These are phyloP conservation scores for Aspergillus candidus DNA, from an alignment of 2,329 filamentous ascomycete species.

Conservation along the genomic window DNA sequence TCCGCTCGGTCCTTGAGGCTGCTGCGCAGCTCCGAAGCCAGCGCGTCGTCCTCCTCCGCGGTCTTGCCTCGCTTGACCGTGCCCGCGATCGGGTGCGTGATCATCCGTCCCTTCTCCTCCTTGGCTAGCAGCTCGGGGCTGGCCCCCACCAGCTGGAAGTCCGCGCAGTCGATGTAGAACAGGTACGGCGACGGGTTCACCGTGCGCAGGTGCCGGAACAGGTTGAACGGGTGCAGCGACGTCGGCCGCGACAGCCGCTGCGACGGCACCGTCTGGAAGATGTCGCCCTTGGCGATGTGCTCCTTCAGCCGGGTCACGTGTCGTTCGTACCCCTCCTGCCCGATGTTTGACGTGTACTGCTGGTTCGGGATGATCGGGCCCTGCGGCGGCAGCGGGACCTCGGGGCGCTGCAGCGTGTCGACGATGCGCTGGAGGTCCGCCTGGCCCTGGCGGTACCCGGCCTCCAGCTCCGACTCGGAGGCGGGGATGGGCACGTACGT, in stretches of 20 bases:
- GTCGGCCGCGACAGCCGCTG: constrained; percentile 89
- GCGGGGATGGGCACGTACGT: constrained; percentile 74
- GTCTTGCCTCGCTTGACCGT: constrained; percentile 84
- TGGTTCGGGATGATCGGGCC: constrained; percentile 64
- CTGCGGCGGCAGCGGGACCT: constrained; percentile 73
- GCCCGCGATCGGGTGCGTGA: constrained; percentile 95
- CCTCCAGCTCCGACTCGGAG: constrained; percentile 52
- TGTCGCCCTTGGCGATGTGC: constrained; percentile 86
- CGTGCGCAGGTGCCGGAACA: constrained; percentile 92
- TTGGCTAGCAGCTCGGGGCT: constrained; percentile 94
- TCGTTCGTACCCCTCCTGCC: constrained; percentile 77
- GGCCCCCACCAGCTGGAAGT: constrained; percentile 92
- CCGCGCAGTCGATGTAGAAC: constrained; percentile 87
- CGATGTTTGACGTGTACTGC: constrained; percentile 87
- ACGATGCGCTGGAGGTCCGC: constrained; percentile 61
- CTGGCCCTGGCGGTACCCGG: constrained; percentile 64
- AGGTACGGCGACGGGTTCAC: constrained; percentile 97
- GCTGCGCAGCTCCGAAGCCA: constrained; percentile 69
- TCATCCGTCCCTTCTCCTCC: constrained; percentile 75
- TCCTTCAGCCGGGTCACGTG: constrained; percentile 82
- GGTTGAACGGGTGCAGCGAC: constrained; percentile 90
- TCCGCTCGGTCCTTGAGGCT: constrained; percentile 89
- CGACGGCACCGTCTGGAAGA: constrained; percentile 95
- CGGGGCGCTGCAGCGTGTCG: constrained; percentile 63
- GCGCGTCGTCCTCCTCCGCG: constrained; percentile 69